Evolutionary conservation across 192 early-diverging fungal genomes (phyloP), one percentile per base, ranked within the genome.

Genomic region (Podila epigama): DNA sequence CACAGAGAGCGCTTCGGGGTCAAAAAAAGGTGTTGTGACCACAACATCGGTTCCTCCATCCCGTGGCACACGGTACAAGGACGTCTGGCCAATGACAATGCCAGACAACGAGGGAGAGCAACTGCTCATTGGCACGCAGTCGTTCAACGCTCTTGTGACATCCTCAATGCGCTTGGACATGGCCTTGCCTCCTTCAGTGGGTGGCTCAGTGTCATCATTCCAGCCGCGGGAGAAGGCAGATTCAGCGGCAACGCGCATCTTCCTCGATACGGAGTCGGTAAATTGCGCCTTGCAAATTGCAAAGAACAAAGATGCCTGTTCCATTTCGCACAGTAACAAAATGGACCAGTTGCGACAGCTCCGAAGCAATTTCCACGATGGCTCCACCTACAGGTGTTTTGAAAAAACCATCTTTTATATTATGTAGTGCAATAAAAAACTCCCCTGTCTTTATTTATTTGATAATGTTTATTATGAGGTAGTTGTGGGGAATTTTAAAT

Each of bases 81-180:
- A 79, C 37, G 68, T 80, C 25, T 80, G 78, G 65, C 60, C 78
- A 31, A 42, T 42, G 15, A 80, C 60, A 29, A 25, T 68, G 0
- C 22, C n/a, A 25, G 31, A 40, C 7, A 5, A 10, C 27, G 64
- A 71, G 27, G 69, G 64, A 11, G 58, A 51, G n/a, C 61, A 57
- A 28, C 60, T 67, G 3, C 11, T 71, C 20, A 53, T 80, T 44
- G 69, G 69, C 35, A 63, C 65, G 10, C 65, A 68, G 58, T 52
- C 54, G 34, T 71, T 55, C 44, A 70, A 80, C 68, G 63, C 64
- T 48, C 63, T 80, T n/a, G 57, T 71, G 16, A 80, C 78, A 20
- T 66, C 68, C 5, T 53, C 37, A 28, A 66, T 70, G 9, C 57
- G 68, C 25, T 44, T 71, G 44, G 78, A 71, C 37, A 20, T 29